Conservation (phyloP, 345 rosid genomes). For the Linum usitatissimum region DNA sequence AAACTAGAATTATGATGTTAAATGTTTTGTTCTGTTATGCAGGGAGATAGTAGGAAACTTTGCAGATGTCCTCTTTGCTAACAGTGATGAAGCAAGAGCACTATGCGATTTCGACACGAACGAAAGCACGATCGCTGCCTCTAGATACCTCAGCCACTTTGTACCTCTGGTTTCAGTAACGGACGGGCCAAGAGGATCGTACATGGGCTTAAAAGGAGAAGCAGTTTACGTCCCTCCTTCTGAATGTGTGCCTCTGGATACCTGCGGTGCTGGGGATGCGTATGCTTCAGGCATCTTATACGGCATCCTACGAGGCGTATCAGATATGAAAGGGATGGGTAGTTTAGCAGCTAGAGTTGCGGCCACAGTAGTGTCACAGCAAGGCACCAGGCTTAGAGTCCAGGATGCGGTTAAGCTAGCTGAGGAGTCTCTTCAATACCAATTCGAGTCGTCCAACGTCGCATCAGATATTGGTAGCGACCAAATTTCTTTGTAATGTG, state of each 20-base stretch:
- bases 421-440: constrained; percentile 47
- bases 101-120: constrained; percentile 59
- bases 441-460: constrained; percentile 25
- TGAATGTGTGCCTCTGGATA: constrained; percentile 69
- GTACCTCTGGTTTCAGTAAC: constrained; percentile 83
- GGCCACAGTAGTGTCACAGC: constrained; percentile 84
- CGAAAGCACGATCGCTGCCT: constrained; percentile 64
- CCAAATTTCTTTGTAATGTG: constrained; percentile 24
- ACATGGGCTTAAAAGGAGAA: constrained; percentile 92
- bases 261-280: constrained; percentile 94
- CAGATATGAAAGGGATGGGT: constrained; percentile 76
- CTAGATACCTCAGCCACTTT: constrained; percentile 85
- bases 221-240: constrained; percentile 80
- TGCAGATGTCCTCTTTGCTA: constrained; percentile 72
- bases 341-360: constrained; percentile 77
- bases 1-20: neutral
- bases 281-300: constrained; percentile 87
- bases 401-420: constrained; percentile 60
- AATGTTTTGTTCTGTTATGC: constrained; percentile 11
- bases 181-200: constrained; percentile 78
- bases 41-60: constrained; percentile 85
- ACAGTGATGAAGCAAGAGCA: constrained; percentile 82
- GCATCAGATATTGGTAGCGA: constrained; percentile 55
- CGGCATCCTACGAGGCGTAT: constrained; percentile 56
- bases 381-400: constrained; percentile 78